These are phyloP conservation scores for Erigeron canadensis DNA, from an alignment of 129 eudicot genomes.

Conservation along the genomic window DNA sequence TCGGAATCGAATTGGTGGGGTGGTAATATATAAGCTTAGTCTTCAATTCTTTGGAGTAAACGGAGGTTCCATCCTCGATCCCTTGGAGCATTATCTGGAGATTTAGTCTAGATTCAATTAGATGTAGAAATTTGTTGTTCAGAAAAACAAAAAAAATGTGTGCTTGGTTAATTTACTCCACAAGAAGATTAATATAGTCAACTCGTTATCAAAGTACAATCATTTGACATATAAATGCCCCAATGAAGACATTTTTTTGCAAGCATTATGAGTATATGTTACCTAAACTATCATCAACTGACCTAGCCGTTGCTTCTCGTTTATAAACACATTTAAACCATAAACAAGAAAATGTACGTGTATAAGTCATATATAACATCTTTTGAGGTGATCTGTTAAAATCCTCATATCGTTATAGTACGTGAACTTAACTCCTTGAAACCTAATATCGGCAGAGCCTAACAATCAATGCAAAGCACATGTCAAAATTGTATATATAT, in stretches of 20 bases:
- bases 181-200: background rate
- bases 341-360: background rate
- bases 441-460: background rate
- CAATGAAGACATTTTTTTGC: conserved; percentile 1
- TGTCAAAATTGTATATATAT: too few species aligned
- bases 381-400: background rate
- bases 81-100: too few species aligned
- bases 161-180: conserved; percentile 6
- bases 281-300: background rate
- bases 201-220: background rate
- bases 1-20: too few species aligned
- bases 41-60: too few species aligned
- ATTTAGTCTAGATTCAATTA: too few species aligned
- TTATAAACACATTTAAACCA: background rate
- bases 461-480: background rate
- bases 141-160: too few species aligned
- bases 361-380: background rate
- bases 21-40: too few species aligned
- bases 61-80: too few species aligned
- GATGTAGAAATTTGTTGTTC: too few species aligned
- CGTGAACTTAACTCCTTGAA: too few species aligned
- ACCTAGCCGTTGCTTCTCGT: conserved; percentile 2
- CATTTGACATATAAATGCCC: conserved; percentile 15
- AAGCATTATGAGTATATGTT: background rate
- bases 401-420: too few species aligned